Conservation (phyloP, 1,139 yeast genomes). For the Spencermartinsiella ligniputridi region DNA sequence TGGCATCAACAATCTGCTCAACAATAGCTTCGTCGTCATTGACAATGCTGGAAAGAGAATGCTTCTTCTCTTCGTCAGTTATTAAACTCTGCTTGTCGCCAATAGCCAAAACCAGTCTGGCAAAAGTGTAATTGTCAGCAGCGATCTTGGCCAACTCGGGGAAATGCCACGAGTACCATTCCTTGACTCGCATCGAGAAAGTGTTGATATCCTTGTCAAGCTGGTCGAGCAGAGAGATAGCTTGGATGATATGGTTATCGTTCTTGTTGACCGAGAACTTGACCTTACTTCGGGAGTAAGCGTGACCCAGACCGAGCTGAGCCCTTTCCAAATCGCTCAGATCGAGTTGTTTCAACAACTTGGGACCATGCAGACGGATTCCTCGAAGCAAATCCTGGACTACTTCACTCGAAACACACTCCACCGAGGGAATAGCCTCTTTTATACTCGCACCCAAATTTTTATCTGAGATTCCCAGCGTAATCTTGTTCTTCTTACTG, state of each 20-base stretch:
- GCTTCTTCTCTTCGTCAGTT: constrained; percentile 81
- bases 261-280: constrained; percentile 98
- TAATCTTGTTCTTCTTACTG: constrained; percentile 53
- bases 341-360: constrained; percentile 85
- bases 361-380: constrained; percentile 83
- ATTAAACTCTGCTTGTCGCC: constrained; percentile 81
- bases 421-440: constrained; percentile 82
- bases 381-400: constrained; percentile 96
- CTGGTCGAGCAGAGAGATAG: constrained; percentile 94
- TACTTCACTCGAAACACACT: constrained; percentile 84
- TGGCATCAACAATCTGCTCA: constrained; percentile 83
- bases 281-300: constrained; percentile 97
- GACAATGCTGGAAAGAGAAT: constrained; percentile 81
- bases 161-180: constrained; percentile 99
- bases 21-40: constrained; percentile 94
- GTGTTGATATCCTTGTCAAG: constrained; percentile 97
- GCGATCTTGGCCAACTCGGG: constrained; percentile 97
- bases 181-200: constrained; percentile 97
- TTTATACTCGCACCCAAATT: constrained; percentile 96
- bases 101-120: constrained; percentile 75
- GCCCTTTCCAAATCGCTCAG: constrained; percentile 97
- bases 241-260: constrained; percentile 98
- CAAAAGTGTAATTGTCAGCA: constrained; percentile 85
- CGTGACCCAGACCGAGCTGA: constrained; percentile 97
- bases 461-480: constrained; percentile 88